A percentile compares a stretch with the other conserved stretches of the same genome.
These are phyloP conservation scores for Aspergillus neoniger DNA, from an alignment of 2,329 filamentous ascomycete genomes.

Conservation along the genomic window DNA sequence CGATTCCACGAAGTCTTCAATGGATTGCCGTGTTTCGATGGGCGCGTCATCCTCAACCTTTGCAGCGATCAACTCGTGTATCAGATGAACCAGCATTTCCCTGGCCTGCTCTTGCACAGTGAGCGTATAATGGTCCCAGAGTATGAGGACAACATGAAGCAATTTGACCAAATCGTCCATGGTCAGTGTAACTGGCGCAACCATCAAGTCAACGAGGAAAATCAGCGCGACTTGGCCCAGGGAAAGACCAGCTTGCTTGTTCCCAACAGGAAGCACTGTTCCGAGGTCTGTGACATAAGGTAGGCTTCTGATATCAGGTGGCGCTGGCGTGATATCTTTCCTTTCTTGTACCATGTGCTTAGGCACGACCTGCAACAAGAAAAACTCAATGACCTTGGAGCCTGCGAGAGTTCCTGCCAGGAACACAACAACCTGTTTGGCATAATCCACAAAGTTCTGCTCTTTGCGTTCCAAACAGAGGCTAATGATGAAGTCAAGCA, in stretches of 20 bases:
- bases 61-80: slow-evolving; percentile 89
- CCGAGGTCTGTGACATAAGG: slow-evolving; percentile 88
- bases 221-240: slow-evolving; percentile 92
- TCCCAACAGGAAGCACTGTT: slow-evolving; percentile 77
- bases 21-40: slow-evolving; percentile 68
- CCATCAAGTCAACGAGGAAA: slow-evolving; percentile 91
- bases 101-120: slow-evolving; percentile 94
- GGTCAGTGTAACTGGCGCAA: slow-evolving; percentile 79
- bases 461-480: slow-evolving; percentile 91
- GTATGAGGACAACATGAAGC: slow-evolving; percentile 84
- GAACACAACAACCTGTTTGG: slow-evolving; percentile 97
- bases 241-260: slow-evolving; percentile 89
- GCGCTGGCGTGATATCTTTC: slow-evolving; percentile 64
- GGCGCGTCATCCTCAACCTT: slow-evolving; percentile 71
- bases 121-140: slow-evolving; percentile 97
- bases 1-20: slow-evolving; percentile 84
- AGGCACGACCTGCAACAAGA: slow-evolving; percentile 85
- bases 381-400: slow-evolving; percentile 89
- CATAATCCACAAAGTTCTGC: slow-evolving; percentile 97
- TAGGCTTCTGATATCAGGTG: slow-evolving; percentile 71
- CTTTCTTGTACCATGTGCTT: slow-evolving; percentile 96
- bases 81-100: slow-evolving; percentile 96
- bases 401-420: slow-evolving; percentile 82
- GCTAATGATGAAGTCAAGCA: slow-evolving; percentile 94
- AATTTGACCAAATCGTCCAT: slow-evolving; percentile 81